phyloP scores from a whole-genome alignment of 768 basidiomycete genomes.

The Amanita molliuscula region DNA sequence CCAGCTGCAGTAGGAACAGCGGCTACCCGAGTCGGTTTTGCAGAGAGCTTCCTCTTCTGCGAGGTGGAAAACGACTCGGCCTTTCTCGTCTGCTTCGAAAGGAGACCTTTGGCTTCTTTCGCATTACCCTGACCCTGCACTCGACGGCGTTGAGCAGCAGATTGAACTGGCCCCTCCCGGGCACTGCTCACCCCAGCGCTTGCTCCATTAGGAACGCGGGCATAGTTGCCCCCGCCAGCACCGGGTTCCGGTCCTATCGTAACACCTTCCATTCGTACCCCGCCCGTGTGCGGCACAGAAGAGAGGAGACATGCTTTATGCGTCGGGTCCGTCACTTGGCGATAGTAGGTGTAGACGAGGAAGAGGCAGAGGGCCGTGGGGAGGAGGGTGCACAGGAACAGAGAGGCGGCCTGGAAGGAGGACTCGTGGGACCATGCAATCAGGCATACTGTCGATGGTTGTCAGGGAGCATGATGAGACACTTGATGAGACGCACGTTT shows the following conservation, averaged over 20 bases:
- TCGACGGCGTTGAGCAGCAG: not conserved
- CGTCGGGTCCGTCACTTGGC: conserved; percentile 25
- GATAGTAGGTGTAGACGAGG: conserved; percentile 29
- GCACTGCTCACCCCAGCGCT: not conserved
- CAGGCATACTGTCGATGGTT: conserved; percentile 22
- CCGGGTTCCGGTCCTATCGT: not conserved
- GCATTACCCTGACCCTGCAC: not conserved
- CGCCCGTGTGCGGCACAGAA: conserved; percentile 7
- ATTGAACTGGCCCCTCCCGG: not conserved
- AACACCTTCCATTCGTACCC: conserved; percentile 8
- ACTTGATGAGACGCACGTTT: conserved; percentile 19
- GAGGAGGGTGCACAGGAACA: conserved; percentile 27
- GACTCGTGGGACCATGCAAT: conserved; percentile 27
- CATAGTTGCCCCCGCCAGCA: not conserved
- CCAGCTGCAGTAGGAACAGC: no score
- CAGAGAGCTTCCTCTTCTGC: not conserved
- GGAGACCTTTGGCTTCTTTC: conserved; percentile 2
- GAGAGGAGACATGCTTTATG: conserved; percentile 24
- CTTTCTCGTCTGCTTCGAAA: not conserved
- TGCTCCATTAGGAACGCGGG: not conserved
- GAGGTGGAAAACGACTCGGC: conserved; percentile 1
- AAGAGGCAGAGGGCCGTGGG: conserved; percentile 25
- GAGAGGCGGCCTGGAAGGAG: conserved; percentile 24
- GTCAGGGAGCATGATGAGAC: not conserved
- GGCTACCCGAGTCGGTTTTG: not conserved